A percentile compares a stretch with the other conserved stretches of the same genome.
phyloP scores from a whole-genome alignment of 164 flowering plant genomes.

The Berberis vulgaris region DNA sequence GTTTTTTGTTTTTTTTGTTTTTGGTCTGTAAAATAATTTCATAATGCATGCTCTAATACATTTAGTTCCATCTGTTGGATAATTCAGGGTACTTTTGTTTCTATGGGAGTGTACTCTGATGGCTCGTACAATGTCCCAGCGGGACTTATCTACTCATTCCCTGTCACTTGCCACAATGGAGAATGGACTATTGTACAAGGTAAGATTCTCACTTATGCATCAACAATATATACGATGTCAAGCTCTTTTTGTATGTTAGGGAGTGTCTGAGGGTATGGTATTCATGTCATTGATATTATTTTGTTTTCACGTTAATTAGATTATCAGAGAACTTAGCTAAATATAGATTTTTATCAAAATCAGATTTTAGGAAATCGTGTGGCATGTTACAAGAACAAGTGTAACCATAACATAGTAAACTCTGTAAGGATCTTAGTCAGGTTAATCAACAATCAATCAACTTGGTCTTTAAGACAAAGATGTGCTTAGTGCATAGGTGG shows the following conservation, averaged over 20 bases:
- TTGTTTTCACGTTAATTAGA: not conserved
- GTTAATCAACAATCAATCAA: no score
- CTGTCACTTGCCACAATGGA: constrained; percentile 80
- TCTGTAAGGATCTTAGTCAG: no score
- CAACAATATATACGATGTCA: not conserved
- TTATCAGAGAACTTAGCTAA: not conserved
- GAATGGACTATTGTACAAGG: constrained; percentile 95
- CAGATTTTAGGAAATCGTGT: not conserved
- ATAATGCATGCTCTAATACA: not conserved
- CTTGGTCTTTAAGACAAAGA: no score
- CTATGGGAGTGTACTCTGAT: constrained; percentile 99
- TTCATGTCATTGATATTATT: no score
- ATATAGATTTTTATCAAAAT: no score
- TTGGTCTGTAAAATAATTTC: not conserved
- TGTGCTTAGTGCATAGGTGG: no score
- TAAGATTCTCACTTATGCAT: constrained; percentile 13
- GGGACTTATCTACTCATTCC: constrained; percentile 95
- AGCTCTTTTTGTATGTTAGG: not conserved
- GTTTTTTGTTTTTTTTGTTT: constrained; percentile 3
- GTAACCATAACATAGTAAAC: no score
- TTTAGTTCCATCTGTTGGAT: not conserved
- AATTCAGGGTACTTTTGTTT: constrained; percentile 87
- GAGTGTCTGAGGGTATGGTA: not conserved
- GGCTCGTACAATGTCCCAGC: constrained; percentile 95
- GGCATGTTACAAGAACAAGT: not conserved